Evolutionary conservation across 2,329 filamentous ascomycete species (phyloP).

Genomic region (Pseudocercospora cruenta): DNA sequence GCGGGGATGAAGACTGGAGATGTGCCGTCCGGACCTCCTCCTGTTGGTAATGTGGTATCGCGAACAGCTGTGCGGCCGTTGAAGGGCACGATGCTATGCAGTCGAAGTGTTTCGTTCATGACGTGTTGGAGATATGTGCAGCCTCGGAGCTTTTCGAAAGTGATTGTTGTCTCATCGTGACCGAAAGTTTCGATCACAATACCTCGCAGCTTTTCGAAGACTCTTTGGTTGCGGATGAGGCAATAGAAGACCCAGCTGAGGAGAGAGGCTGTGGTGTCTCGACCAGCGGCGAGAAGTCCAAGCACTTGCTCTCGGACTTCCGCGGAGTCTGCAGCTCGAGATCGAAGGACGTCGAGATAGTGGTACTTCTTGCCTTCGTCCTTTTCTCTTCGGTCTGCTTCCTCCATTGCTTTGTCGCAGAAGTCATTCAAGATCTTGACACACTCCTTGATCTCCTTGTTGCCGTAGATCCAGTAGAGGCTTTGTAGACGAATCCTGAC

Average conservation of each 20-base stretch:
- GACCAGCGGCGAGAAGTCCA: conserved; percentile 54
- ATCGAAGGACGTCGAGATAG: conserved; percentile 51
- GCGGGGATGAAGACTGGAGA: conserved; percentile 54
- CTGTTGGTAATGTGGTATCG: conserved; percentile 74
- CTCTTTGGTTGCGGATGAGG: conserved; percentile 52
- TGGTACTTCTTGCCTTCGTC: conserved; percentile 10
- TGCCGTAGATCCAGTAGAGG: conserved; percentile 44
- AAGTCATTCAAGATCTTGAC: conserved; percentile 16
- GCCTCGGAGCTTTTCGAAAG: conserved; percentile 64
- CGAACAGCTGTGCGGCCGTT: conserved; percentile 57
- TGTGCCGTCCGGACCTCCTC: conserved; percentile 54
- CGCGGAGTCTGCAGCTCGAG: conserved; percentile 42
- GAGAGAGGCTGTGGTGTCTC: conserved; percentile 54
- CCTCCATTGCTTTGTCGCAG: conserved; percentile 16
- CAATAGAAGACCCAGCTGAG: conserved; percentile 51
- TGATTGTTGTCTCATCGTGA: conserved; percentile 47
- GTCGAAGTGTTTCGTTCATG: conserved; percentile 16
- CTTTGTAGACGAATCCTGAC: conserved; percentile 26
- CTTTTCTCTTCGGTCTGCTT: conserved; percentile 8
- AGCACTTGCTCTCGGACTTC: conserved; percentile 52
- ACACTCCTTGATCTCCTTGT: conserved; percentile 13
- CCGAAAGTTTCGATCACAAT: conserved; percentile 52
- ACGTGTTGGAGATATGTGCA: conserved; percentile 49
- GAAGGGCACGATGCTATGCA: conserved; percentile 63
- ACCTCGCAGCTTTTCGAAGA: conserved; percentile 52